These are phyloP conservation scores for Circinella umbellata DNA, from an alignment of 371 early-diverging fungal species.

Conservation along the genomic window DNA sequence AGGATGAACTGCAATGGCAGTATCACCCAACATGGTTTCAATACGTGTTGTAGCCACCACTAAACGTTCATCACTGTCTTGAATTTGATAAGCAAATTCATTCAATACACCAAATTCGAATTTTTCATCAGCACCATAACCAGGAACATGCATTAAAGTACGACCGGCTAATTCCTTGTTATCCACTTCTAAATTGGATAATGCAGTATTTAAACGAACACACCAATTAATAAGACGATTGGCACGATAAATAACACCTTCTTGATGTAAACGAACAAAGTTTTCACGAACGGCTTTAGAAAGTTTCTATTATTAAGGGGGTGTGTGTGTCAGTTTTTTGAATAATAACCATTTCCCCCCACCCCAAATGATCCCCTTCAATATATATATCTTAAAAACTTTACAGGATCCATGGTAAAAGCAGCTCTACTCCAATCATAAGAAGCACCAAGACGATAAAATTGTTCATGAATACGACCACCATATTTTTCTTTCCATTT, in stretches of 20 bases:
- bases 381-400: too few relatives aligned
- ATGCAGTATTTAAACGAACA: conserved; percentile 94
- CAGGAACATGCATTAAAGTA: conserved; percentile 86
- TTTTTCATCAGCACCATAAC: conserved; percentile 89
- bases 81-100: conserved; percentile 90
- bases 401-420: conserved; percentile 96
- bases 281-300: conserved; percentile 93
- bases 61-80: conserved; percentile 84
- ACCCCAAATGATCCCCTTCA: too few relatives aligned
- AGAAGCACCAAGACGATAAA: conserved; percentile 94
- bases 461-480: conserved; percentile 87
- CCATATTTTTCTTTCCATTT: conserved; percentile 97
- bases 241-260: conserved; percentile 97
- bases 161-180: conserved; percentile 88
- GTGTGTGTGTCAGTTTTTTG: too few relatives aligned
- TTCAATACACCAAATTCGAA: conserved; percentile 99
- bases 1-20: conserved; percentile 96
- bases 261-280: conserved; percentile 95
- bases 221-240: conserved; percentile 99
- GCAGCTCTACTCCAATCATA: conserved; percentile 94
- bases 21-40: conserved; percentile 99
- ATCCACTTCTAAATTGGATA: conserved; percentile 99
- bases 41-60: conserved; percentile 99
- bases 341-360: not conserved
- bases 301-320: conserved; percentile 44